Evolutionary conservation across 2,329 filamentous ascomycete genomes (phyloP).

Genomic region (Aplosporella prunicola): DNA sequence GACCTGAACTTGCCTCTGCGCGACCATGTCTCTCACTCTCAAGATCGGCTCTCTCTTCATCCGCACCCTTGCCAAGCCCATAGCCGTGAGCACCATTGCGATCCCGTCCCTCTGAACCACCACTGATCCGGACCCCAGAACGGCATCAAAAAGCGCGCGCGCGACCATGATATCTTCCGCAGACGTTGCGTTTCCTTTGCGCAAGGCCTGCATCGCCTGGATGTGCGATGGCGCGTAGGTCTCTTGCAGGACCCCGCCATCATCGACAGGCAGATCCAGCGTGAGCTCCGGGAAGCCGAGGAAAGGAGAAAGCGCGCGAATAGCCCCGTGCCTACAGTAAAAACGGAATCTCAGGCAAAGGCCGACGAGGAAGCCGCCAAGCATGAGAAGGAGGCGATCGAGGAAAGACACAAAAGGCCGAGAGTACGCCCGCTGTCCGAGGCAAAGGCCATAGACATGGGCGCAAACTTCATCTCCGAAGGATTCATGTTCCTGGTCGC

Average conservation of each 20-base stretch:
- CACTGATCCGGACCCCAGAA: constrained; percentile 38
- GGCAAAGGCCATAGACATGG: constrained; percentile 58
- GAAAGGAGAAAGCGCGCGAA: constrained; percentile 38
- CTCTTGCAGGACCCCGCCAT: constrained; percentile 53
- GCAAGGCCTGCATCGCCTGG: constrained; percentile 54
- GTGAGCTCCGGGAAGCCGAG: constrained; percentile 47
- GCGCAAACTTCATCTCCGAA: constrained; percentile 60
- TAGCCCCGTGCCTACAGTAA: constrained; percentile 47
- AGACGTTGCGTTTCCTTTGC: constrained; percentile 52
- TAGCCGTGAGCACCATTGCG: constrained; percentile 48
- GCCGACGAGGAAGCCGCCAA: constrained; percentile 44
- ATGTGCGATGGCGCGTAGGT: constrained; percentile 59
- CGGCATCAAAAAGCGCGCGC: constrained; percentile 57
- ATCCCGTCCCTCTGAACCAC: background rate
- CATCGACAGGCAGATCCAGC: constrained; percentile 42
- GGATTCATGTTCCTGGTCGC: constrained; percentile 57
- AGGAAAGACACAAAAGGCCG: constrained; percentile 34
- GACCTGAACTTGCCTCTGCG: no score
- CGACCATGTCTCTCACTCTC: constrained; percentile 53
- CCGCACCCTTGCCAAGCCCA: constrained; percentile 57
- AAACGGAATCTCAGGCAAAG: constrained; percentile 50
- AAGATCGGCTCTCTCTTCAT: constrained; percentile 58
- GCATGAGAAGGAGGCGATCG: constrained; percentile 39
- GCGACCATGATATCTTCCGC: constrained; percentile 59
- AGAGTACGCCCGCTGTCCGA: constrained; percentile 57